These are phyloP conservation scores for Cordyceps militaris DNA, from an alignment of 2,329 filamentous ascomycete species.

Conservation along the genomic window DNA sequence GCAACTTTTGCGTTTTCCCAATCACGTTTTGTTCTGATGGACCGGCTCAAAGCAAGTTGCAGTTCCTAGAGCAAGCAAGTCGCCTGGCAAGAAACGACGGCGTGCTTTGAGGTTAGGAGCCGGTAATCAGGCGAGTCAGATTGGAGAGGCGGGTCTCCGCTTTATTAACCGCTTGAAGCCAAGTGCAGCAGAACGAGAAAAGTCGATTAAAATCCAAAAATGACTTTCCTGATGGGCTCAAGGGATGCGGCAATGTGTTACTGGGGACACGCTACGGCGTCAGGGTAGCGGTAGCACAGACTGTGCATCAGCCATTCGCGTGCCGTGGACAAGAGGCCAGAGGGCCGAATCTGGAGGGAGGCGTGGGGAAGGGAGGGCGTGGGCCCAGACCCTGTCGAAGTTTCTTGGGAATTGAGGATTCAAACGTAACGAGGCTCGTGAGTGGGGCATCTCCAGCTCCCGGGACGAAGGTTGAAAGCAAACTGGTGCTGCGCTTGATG, in stretches of 20 bases:
- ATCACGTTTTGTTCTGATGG: too few species aligned
- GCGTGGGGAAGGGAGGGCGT: conserved; percentile 2
- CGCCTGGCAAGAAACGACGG: not conserved
- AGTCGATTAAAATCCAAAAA: not conserved
- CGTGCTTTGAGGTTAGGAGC: too few species aligned
- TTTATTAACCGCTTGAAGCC: not conserved
- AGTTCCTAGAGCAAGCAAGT: too few species aligned
- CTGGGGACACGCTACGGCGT: conserved; percentile 3
- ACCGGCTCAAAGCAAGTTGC: too few species aligned
- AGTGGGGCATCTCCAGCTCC: conserved; percentile 1
- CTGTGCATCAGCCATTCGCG: conserved; percentile 1
- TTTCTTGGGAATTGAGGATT: conserved; percentile 9
- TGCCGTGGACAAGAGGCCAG: not conserved
- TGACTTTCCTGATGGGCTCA: not conserved
- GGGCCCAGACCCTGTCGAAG: conserved; percentile 5
- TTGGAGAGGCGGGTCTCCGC: not conserved
- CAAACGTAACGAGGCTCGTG: conserved; percentile 2
- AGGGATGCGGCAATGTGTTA: not conserved
- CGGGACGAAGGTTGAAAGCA: not conserved
- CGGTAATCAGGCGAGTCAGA: not conserved
- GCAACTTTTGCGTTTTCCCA: not conserved
- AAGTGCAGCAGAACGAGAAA: not conserved
- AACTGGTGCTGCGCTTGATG: not conserved
- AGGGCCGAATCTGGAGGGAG: conserved; percentile 9
- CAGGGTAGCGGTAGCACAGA: not conserved